Evolutionary conservation across 192 early-diverging fungal species (phyloP).

Genomic region (Globomyces pollinis-pini): DNA sequence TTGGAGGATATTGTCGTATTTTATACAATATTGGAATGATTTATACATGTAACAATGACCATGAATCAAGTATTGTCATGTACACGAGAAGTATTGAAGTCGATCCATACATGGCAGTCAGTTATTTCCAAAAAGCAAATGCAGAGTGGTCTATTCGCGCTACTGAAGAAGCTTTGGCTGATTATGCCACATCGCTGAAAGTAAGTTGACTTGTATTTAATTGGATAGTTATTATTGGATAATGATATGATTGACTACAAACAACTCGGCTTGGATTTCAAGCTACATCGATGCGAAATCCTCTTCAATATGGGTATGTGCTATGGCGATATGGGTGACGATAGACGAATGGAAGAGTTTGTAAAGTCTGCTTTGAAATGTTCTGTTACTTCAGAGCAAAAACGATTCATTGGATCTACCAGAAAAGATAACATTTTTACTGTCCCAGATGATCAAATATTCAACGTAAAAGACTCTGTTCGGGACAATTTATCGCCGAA

Average conservation of each 20-base stretch:
- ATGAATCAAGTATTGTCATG: conserved; percentile 60
- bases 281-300: conserved; percentile 81
- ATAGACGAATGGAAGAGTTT: neutral
- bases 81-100: conserved; percentile 59
- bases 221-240: conserved; percentile 44
- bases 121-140: conserved; percentile 78
- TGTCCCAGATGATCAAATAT: neutral
- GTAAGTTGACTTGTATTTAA: conserved; percentile 12
- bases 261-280: conserved; percentile 85
- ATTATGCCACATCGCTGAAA: no score
- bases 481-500: neutral
- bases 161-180: conserved; percentile 34
- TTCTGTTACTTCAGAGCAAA: neutral
- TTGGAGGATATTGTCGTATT: conserved; percentile 65
- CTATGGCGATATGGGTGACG: conserved; percentile 15
- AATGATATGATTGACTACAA: conserved; percentile 89
- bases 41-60: conserved; percentile 64
- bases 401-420: neutral
- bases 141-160: conserved; percentile 59
- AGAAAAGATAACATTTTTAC: neutral
- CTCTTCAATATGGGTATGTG: conserved; percentile 86
- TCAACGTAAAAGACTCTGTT: neutral
- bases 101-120: conserved; percentile 76
- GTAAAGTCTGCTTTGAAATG: neutral
- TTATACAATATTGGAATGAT: conserved; percentile 89